These are phyloP conservation scores for Orbilia oligospora DNA, from an alignment of 2,329 filamentous ascomycete genomes.

Conservation along the genomic window DNA sequence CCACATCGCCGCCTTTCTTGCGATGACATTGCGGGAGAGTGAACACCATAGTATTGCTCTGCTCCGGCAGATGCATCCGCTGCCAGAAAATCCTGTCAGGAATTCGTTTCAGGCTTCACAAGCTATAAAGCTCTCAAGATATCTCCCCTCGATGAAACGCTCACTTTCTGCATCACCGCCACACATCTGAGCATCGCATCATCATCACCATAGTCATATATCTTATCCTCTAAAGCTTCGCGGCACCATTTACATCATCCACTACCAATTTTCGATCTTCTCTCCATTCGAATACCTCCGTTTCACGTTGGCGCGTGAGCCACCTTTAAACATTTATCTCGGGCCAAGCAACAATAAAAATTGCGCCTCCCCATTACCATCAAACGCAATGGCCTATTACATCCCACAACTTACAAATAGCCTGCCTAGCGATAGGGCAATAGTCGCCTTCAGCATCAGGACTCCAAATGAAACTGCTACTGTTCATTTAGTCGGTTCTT, in stretches of 20 bases:
- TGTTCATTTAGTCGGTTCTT: slow-evolving; percentile 63
- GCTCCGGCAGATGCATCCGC: slow-evolving; percentile 43
- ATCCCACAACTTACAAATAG: slow-evolving; percentile 8
- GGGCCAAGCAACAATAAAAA: slow-evolving; percentile 3
- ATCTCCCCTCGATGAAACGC: slow-evolving; percentile 34
- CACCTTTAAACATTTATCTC: background rate
- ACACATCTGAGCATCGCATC: background rate
- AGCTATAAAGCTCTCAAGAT: slow-evolving; percentile 43
- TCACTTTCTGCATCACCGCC: slow-evolving; percentile 23
- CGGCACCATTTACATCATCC: background rate
- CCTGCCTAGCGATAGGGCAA: slow-evolving; percentile 39
- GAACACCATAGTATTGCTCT: slow-evolving; percentile 13
- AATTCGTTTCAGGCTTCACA: slow-evolving; percentile 38
- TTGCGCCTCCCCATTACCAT: background rate
- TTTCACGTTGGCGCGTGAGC: background rate
- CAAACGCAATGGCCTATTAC: slow-evolving; percentile 43
- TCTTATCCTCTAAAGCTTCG: background rate
- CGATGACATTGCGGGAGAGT: slow-evolving; percentile 31
- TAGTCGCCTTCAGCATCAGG: slow-evolving; percentile 48
- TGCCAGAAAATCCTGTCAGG: background rate
- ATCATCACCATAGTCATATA: background rate
- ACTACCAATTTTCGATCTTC: background rate
- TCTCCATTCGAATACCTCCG: background rate
- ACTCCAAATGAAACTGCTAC: slow-evolving; percentile 51
- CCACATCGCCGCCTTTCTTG: slow-evolving; percentile 26